Percentiles rank a stretch among this genome's conserved stretches.
Conservation (phyloP, 139 green algal species). For the Micromonas commoda region DNA sequence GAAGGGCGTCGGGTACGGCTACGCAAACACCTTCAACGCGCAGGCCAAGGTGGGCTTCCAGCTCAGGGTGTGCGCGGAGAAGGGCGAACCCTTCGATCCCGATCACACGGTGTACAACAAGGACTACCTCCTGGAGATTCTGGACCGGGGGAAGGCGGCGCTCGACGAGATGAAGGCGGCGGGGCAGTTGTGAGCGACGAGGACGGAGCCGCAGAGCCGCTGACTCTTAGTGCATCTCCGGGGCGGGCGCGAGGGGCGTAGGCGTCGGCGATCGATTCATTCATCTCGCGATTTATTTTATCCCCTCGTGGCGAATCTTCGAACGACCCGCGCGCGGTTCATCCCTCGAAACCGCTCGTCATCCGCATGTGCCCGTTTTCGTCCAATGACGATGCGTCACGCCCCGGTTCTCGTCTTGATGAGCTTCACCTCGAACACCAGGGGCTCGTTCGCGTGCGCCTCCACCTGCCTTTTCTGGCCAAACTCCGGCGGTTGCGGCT, state of each 20-base stretch:
- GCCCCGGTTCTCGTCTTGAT: slow-evolving; percentile 2
- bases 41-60: slow-evolving; percentile 21
- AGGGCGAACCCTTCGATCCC: slow-evolving; percentile 5
- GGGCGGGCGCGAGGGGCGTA: too few relatives aligned
- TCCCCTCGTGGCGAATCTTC: too few relatives aligned
- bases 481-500: slow-evolving; percentile 18
- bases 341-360: too few relatives aligned
- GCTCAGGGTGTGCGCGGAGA: background rate
- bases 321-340: too few relatives aligned
- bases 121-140: slow-evolving; percentile 18
- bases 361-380: too few relatives aligned
- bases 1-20: slow-evolving; percentile 21
- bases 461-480: slow-evolving; percentile 19
- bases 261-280: too few relatives aligned
- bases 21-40: slow-evolving; percentile 24
- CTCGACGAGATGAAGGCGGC: background rate
- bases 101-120: slow-evolving; percentile 19
- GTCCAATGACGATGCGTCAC: too few relatives aligned
- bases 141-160: slow-evolving; percentile 4
- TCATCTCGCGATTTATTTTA: too few relatives aligned
- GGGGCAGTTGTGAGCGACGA: background rate
- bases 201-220: too few relatives aligned
- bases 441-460: background rate
- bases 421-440: slow-evolving; percentile 27
- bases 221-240: too few relatives aligned